These are phyloP conservation scores for Nicotiana tomentosiformis DNA, from an alignment of 257 asterid species.

Conservation along the genomic window DNA sequence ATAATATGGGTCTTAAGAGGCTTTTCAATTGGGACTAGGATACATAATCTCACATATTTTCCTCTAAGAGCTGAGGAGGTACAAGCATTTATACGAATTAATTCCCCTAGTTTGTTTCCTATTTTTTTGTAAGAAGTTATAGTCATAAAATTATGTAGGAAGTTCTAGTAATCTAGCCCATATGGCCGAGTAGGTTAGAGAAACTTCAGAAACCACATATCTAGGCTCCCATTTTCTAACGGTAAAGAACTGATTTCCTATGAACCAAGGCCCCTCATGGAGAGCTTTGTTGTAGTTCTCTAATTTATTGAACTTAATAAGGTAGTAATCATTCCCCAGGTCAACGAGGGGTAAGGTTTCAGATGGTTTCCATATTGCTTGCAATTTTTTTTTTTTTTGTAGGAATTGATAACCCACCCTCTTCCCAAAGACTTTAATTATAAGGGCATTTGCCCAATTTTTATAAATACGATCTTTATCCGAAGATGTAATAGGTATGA, in stretches of 20 bases:
- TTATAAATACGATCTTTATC: too few relatives aligned
- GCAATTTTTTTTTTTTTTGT: neutral
- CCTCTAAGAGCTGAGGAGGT: too few relatives aligned
- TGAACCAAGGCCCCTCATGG: neutral
- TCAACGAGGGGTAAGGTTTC: neutral
- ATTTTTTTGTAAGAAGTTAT: neutral
- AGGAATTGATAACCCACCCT: neutral
- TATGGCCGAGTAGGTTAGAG: neutral
- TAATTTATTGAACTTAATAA: too few relatives aligned
- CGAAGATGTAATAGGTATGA: too few relatives aligned
- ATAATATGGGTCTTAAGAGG: too few relatives aligned
- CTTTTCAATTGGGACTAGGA: too few relatives aligned
- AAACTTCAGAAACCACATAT: neutral
- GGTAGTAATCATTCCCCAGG: neutral
- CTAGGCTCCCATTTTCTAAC: neutral
- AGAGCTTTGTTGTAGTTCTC: neutral
- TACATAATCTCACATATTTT: too few relatives aligned
- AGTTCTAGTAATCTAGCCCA: neutral
- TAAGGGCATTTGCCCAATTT: neutral
- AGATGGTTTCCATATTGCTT: neutral
- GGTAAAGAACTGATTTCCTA: neutral
- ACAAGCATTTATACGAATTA: too few relatives aligned
- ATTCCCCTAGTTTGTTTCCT: too few relatives aligned
- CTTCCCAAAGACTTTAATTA: neutral
- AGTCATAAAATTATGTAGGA: neutral